A percentile compares a stretch with the other conserved stretches of the same genome.
phyloP scores from a whole-genome alignment of 148 eudicot species.

The Polygonum maritimum region DNA sequence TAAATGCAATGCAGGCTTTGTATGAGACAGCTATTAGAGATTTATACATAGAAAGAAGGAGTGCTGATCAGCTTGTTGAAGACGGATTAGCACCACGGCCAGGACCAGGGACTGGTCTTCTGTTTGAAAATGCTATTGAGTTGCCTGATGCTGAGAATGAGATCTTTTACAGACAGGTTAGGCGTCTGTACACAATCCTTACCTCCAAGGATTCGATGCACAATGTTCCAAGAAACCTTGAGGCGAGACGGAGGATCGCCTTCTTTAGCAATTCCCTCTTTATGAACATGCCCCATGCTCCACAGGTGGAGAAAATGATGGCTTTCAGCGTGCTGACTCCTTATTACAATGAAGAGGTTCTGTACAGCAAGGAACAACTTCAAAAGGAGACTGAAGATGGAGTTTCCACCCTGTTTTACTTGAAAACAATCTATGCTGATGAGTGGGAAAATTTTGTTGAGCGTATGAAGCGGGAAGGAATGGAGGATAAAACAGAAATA shows the following conservation, averaged over 20 bases:
- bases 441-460: slow-evolving; percentile 84
- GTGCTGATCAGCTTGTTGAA: slow-evolving; percentile 46
- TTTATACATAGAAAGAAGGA: slow-evolving; percentile 51
- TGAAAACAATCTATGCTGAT: slow-evolving; percentile 82
- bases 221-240: slow-evolving; percentile 73
- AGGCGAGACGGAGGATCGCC: slow-evolving; percentile 86
- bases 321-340: slow-evolving; percentile 92
- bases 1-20: slow-evolving; percentile 73
- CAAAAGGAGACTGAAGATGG: slow-evolving; percentile 92
- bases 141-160: slow-evolving; percentile 52
- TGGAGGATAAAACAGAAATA: slow-evolving; percentile 40
- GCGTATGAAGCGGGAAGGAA: slow-evolving; percentile 72
- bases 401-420: slow-evolving; percentile 70
- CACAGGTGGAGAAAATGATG: slow-evolving; percentile 92
- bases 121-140: slow-evolving; percentile 69
- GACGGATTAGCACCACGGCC: slow-evolving; percentile 72
- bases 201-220: slow-evolving; percentile 81
- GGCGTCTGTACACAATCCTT: slow-evolving; percentile 75
- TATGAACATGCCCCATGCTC: slow-evolving; percentile 99
- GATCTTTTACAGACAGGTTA: slow-evolving; percentile 61
- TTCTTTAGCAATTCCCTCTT: slow-evolving; percentile 93
- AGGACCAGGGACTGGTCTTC: slow-evolving; percentile 35
- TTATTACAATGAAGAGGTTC: slow-evolving; percentile 86
- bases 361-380: slow-evolving; percentile 73
- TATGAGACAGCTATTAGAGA: slow-evolving; percentile 68